These are phyloP conservation scores for Cylindricascospora bacillispora DNA, from an alignment of 1,139 yeast species.

Conservation along the genomic window DNA sequence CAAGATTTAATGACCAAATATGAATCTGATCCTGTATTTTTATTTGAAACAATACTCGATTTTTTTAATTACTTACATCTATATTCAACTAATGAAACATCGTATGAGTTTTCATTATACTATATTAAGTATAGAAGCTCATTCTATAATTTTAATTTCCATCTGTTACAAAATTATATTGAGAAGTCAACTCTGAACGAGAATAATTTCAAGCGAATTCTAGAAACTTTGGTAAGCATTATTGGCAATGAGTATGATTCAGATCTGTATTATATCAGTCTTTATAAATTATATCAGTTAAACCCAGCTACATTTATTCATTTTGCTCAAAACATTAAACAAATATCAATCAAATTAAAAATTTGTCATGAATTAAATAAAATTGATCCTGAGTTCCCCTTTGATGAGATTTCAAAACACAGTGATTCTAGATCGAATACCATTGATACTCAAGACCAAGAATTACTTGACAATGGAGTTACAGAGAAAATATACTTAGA, in stretches of 20 bases:
- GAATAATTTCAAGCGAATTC: neutral
- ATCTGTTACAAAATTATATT: conserved; percentile 1
- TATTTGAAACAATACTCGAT: conserved; percentile 12
- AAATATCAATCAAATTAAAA: conserved; percentile 19
- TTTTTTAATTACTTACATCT: conserved; percentile 6
- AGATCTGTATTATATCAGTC: conserved; percentile 12
- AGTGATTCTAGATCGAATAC: conserved; percentile 1
- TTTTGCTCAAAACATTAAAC: conserved; percentile 9
- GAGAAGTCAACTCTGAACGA: no score
- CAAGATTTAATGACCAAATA: conserved; percentile 7
- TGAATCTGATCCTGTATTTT: conserved; percentile 3
- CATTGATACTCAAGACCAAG: conserved; percentile 4
- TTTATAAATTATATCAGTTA: conserved; percentile 9
- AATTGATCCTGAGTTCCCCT: conserved; percentile 11
- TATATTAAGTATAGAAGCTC: conserved; percentile 20
- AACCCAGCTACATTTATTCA: conserved; percentile 9
- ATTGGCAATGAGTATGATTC: conserved; percentile 22
- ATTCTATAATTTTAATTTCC: conserved; percentile 18
- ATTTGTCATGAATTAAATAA: conserved; percentile 19
- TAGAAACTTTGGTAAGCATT: conserved; percentile 8
- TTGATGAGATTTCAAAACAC: conserved; percentile 6
- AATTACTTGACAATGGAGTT: conserved; percentile 9
- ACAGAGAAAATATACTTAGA: conserved; percentile 20
- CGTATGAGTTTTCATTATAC: conserved; percentile 9
- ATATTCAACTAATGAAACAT: conserved; percentile 2